phyloP scores from a whole-genome alignment of 2,329 filamentous ascomycete species.

The Fusarium chlamydosporum region DNA sequence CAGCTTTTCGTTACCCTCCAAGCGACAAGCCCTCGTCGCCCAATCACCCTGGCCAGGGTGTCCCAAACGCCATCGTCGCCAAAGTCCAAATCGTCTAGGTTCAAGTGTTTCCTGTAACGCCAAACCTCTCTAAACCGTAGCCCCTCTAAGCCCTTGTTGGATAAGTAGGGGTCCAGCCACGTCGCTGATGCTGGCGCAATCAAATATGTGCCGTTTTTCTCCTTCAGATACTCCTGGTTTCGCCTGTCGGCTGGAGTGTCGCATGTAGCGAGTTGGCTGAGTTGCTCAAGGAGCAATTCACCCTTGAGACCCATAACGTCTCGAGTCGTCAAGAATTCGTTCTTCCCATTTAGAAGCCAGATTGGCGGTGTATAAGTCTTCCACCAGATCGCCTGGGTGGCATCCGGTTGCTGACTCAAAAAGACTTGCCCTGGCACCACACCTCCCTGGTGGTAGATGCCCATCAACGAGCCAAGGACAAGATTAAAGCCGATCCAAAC shows the following conservation, averaged over 20 bases:
- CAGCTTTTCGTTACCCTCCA: conserved; percentile 77
- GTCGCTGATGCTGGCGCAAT: conserved; percentile 79
- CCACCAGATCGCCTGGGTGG: conserved; percentile 83
- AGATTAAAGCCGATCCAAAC: conserved; percentile 79
- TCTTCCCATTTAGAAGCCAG: conserved; percentile 84
- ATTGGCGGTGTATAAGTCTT: conserved; percentile 87
- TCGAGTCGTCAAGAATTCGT: conserved; percentile 76
- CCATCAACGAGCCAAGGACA: conserved; percentile 78
- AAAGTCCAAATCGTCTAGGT: conserved; percentile 85
- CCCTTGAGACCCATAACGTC: conserved; percentile 82
- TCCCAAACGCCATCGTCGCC: conserved; percentile 81
- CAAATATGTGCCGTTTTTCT: conserved; percentile 76
- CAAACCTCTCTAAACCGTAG: conserved; percentile 78
- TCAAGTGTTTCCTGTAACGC: conserved; percentile 76
- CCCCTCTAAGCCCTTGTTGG: conserved; percentile 71
- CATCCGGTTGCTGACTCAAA: conserved; percentile 77
- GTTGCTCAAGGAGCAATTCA: conserved; percentile 69
- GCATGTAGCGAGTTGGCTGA: conserved; percentile 73
- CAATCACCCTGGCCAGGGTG: conserved; percentile 77
- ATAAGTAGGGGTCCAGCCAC: conserved; percentile 75
- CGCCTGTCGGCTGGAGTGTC: conserved; percentile 70
- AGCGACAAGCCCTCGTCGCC: conserved; percentile 71
- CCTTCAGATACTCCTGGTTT: conserved; percentile 70
- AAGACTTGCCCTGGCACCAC: conserved; percentile 82
- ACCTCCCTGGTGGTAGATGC: conserved; percentile 85